Evolutionary conservation across 2,329 filamentous ascomycete genomes (phyloP), one percentile per base, ranked within the genome.

Genomic region (Phialophora macrospora): DNA sequence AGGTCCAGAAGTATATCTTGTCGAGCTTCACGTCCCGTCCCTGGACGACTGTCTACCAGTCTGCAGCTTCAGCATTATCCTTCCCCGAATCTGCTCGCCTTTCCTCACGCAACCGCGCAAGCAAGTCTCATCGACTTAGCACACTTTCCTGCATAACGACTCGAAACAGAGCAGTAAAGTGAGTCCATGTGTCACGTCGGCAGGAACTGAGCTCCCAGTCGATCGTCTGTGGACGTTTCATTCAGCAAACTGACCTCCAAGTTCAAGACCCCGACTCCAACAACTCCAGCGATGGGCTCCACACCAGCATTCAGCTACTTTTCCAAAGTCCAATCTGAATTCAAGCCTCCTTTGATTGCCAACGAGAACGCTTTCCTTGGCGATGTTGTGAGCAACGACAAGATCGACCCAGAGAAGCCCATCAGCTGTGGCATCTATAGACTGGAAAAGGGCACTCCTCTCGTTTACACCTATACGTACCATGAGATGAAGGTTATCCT

Each of bases 401-500:
- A 84, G 55, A 79, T 81, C 63, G 82, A 85, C 74, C 76, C 84
- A 14, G 82, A 84, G 11, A 85, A 84, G 72, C 88, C 88, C 65
- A 84, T 90, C 66, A 85, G 84, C 0, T 80, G 81, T 7, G 88
- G 88, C 24, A 84, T 91, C 74, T 90, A 89, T 80, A 83, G 88
- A 12, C 80, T 90, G 11, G 87, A 89, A 72, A 88, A 88, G 70
- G 88, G 88, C 71, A 86, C 86, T 3, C 85, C 87, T 1, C 82
- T 91, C 20, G 85, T 87, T 8, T 90, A 90, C 79, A 85, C 83
- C 34, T 90, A 90, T 77, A 86, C 81, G 48, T 90, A 90, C 77
- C 84, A 90, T 73, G 88, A 90, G 80, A 89, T 89, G 85, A 90
- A 90, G 80, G 88, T 90, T 74, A 88, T 91, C 69, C 77, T 90